Evolutionary conservation across 2,329 filamentous ascomycete genomes (phyloP).

Genomic region (Colletotrichum sp.): DNA sequence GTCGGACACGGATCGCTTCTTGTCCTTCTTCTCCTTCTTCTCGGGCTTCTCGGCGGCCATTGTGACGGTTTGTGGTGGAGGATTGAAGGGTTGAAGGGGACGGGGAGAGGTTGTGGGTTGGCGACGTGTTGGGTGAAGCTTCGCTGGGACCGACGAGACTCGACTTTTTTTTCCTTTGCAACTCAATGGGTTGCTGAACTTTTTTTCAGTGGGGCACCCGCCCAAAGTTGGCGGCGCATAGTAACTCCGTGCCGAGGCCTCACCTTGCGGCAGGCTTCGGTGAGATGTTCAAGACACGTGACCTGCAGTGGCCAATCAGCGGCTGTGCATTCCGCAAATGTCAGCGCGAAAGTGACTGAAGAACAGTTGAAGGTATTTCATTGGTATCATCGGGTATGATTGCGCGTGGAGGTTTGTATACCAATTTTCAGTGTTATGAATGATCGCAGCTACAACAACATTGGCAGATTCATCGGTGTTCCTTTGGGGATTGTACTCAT

Average conservation of each 20-base stretch:
- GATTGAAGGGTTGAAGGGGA: background rate
- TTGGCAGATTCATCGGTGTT: background rate
- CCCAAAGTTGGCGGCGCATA: background rate
- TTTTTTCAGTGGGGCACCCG: background rate
- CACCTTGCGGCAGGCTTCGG: background rate
- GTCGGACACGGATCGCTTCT: constrained; percentile 30
- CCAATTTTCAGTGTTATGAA: background rate
- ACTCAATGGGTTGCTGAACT: background rate
- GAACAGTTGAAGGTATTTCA: background rate
- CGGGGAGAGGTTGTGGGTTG: background rate
- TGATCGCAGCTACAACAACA: accelerated
- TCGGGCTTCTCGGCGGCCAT: constrained; percentile 56
- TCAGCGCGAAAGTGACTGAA: background rate
- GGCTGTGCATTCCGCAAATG: background rate
- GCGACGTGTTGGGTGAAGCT: background rate
- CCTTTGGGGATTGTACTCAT: background rate
- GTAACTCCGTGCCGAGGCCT: constrained; percentile 10
- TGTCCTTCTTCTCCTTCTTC: constrained; percentile 49
- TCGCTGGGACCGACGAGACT: background rate
- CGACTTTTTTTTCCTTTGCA: background rate
- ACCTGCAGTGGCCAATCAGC: background rate
- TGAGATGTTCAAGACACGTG: background rate
- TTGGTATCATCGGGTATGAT: background rate
- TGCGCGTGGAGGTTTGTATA: background rate
- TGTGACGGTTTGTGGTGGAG: constrained; percentile 26